Conservation (phyloP, 352 stramenopile species). For the Phytophthora colocasiae region DNA sequence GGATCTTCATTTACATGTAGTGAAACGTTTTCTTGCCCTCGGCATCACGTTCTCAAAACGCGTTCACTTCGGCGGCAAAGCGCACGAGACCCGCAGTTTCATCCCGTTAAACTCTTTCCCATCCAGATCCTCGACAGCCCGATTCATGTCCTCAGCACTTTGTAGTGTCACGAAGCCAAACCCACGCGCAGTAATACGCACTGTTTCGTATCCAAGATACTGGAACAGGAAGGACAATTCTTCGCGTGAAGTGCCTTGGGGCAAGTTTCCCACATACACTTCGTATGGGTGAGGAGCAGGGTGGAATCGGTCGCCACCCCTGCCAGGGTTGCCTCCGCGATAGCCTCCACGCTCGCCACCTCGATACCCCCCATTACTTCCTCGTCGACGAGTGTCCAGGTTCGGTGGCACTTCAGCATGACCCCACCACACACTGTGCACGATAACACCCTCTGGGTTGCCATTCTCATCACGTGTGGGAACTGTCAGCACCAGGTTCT, state of each 20-base stretch:
- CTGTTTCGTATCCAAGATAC: conserved; percentile 82
- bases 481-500: conserved; percentile 82
- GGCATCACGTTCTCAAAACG: no score
- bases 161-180: conserved; percentile 87
- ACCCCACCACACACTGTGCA: conserved; percentile 88
- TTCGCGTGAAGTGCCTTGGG: conserved; percentile 78
- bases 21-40: no score
- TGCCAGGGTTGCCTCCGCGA: conserved; percentile 37
- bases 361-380: conserved; percentile 45
- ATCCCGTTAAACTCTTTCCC: conserved; percentile 83
- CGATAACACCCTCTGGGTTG: conserved; percentile 69
- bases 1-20: no score
- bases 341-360: conserved; percentile 51
- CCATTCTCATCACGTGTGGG: conserved; percentile 81
- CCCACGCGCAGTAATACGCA: conserved; percentile 83
- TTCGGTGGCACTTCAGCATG: conserved; percentile 77
- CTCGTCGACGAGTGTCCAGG: conserved; percentile 62
- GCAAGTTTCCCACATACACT: conserved; percentile 87
- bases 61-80: conserved; percentile 56
- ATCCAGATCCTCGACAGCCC: conserved; percentile 82
- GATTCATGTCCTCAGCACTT: conserved; percentile 80
- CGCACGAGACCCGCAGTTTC: conserved; percentile 75
- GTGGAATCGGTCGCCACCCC: conserved; percentile 54
- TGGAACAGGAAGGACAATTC: conserved; percentile 85
- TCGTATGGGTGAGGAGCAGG: conserved; percentile 72